These are phyloP conservation scores for Scedosporium minutisporum DNA, from an alignment of 2,329 filamentous ascomycete species.

Conservation along the genomic window DNA sequence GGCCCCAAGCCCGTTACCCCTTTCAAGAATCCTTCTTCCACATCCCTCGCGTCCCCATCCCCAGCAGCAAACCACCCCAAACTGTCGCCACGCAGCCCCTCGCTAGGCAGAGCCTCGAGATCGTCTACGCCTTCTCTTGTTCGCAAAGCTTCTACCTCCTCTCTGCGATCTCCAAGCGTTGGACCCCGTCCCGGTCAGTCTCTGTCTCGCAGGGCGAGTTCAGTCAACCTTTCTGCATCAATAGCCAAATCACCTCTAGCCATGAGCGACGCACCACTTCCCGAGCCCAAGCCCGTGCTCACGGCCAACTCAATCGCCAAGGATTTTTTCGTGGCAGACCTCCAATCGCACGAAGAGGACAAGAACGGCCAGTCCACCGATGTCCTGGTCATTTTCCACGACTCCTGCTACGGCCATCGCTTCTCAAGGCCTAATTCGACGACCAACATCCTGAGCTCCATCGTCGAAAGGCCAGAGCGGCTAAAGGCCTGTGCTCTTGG, in stretches of 20 bases:
- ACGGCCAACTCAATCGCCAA: conserved; percentile 51
- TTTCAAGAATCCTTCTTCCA: background rate
- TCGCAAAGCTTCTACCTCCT: conserved; percentile 48
- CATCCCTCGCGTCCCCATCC: conserved; percentile 26
- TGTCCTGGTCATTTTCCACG: conserved; percentile 79
- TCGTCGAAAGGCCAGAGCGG: conserved; percentile 88
- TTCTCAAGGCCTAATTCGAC: conserved; percentile 76
- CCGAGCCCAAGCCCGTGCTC: conserved; percentile 26
- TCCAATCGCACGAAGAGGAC: conserved; percentile 49
- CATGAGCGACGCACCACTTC: conserved; percentile 17
- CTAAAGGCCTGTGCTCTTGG: conserved; percentile 77
- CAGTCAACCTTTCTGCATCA: conserved; percentile 34
- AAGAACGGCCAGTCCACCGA: conserved; percentile 36
- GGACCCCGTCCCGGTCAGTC: conserved; percentile 22
- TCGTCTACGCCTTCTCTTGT: conserved; percentile 41
- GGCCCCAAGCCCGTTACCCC: background rate
- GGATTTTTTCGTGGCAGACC: conserved; percentile 59
- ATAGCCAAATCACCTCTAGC: conserved; percentile 26
- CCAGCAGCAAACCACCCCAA: conserved; percentile 26
- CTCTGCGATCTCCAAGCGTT: conserved; percentile 40
- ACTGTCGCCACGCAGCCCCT: conserved; percentile 32
- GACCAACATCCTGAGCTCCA: conserved; percentile 60
- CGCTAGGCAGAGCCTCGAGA: conserved; percentile 29
- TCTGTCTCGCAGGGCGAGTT: conserved; percentile 39
- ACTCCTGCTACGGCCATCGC: conserved; percentile 89